Percentiles rank a stretch among this genome's conserved stretches.
Evolutionary conservation across 2,329 filamentous ascomycete species (phyloP).

Genomic region (Zopfia rhizophila): DNA sequence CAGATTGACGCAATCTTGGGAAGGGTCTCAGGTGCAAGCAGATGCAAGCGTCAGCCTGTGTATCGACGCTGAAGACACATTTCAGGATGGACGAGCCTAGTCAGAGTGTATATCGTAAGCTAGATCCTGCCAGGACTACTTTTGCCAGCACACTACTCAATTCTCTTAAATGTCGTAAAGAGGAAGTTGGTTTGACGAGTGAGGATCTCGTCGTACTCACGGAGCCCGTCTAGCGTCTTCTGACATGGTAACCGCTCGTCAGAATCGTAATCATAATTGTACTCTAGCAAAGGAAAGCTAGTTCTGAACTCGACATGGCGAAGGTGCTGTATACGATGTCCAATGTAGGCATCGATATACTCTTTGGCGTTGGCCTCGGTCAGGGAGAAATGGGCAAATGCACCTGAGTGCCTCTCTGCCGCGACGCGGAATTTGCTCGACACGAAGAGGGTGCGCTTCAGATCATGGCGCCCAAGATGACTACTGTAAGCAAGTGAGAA

Average conservation of each 20-base stretch:
- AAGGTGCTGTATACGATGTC: not conserved
- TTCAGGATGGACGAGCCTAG: not conserved
- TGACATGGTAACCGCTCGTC: too few relatives aligned
- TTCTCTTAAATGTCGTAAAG: slow-evolving; percentile 1
- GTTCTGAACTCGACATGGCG: not conserved
- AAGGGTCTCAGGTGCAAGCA: slow-evolving; percentile 5
- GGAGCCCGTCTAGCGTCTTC: slow-evolving; percentile 1
- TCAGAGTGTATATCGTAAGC: slow-evolving; percentile 8
- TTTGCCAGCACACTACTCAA: slow-evolving; percentile 7
- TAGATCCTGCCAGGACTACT: slow-evolving; percentile 5
- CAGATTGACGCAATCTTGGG: slow-evolving; percentile 5
- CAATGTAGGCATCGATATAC: not conserved
- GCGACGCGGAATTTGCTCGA: slow-evolving; percentile 11
- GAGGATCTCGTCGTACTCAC: slow-evolving; percentile 1
- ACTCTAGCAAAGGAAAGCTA: not conserved
- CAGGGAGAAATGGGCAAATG: not conserved
- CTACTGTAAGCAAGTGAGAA: too few relatives aligned
- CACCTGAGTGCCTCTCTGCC: slow-evolving; percentile 7
- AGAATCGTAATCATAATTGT: not conserved
- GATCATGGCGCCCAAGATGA: slow-evolving; percentile 1
- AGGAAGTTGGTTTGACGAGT: slow-evolving; percentile 5
- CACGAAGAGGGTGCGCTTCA: slow-evolving; percentile 3
- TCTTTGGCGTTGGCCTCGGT: not conserved
- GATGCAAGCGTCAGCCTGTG: slow-evolving; percentile 11
- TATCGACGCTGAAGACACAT: slow-evolving; percentile 5